Base-by-base conservation (phyloP, 208 protist species). In the Crithidia acanthocephali region DNA sequence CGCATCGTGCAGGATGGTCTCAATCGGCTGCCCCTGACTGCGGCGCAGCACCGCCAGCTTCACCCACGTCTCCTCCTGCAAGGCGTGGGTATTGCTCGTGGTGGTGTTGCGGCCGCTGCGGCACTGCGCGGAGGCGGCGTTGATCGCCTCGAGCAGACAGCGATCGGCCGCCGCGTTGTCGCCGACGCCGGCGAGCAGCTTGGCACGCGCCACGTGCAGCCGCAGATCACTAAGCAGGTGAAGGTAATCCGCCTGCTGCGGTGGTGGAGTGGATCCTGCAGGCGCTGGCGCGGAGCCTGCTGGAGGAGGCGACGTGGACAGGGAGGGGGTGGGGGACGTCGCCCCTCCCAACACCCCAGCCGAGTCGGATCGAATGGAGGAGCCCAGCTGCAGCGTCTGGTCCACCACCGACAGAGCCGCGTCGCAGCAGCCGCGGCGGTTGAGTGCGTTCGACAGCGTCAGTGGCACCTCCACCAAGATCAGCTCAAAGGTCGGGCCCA, bases 41-140 rank as follows among this genome's bases (percentile, higher is more conserved):
- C 88, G 82, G n/a, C 71, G 83, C 67, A 90, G 78, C 32, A 93
- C 58, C 0, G 79, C 72, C 18, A 93, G 76, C 45, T 89, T 90
- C 27, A 89, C 79, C 80, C 82, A 90, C 44, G 72, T 77, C 44
- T 82, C 70, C 53, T 93, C 88, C 25, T 70, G 55, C 44, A 53
- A 64, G 30, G 37, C 25, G 51, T 27, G 37, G 32, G 37, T 40
- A 9, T 3, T 7, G 44, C 40, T 13, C n/a, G 32, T 56, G 48
- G 3, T 42, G 28, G 20, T 65, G 45, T 9, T 22, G 3, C 37
- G 37, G 9, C 37, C 13, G 37, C 37, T 42, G 37, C 37, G 13
- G 13, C n/a, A n/a, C n/a, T 40, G 9, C 4, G 69, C 61, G 35
- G 60, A 8, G 5, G 22, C 44, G 30, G 75, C 55, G 7, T 60